Conservation (phyloP, 2,329 filamentous ascomycete genomes). For the Arachnomyces sp. region DNA sequence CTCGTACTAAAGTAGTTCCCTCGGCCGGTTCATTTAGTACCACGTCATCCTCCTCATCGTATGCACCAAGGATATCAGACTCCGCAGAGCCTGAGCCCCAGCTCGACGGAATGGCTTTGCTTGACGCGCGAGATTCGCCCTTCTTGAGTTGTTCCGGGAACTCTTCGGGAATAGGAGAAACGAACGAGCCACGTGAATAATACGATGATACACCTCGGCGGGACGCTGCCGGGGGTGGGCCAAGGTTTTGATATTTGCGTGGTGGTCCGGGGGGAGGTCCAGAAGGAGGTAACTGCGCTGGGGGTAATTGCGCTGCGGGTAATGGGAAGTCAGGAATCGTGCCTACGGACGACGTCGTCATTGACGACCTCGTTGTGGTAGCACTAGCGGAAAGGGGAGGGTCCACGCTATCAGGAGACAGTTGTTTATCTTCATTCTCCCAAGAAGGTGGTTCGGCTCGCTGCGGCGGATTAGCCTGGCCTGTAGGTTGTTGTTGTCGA, state of each 20-base stretch:
- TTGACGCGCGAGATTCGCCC: slow-evolving; percentile 61
- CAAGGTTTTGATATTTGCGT: slow-evolving; percentile 21
- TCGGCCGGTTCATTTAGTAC: slow-evolving; percentile 13
- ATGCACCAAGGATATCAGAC: slow-evolving; percentile 38
- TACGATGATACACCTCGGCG: slow-evolving; percentile 39
- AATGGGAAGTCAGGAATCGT: slow-evolving; percentile 24
- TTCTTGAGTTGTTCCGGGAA: slow-evolving; percentile 45
- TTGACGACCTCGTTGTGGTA: slow-evolving; percentile 22
- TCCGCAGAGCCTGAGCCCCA: slow-evolving; percentile 49
- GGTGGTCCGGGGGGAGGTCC: slow-evolving; percentile 15
- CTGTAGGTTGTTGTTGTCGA: slow-evolving; percentile 18
- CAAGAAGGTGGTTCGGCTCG: slow-evolving; percentile 14
- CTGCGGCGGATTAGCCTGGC: slow-evolving; percentile 21
- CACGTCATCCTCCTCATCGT: slow-evolving; percentile 18
- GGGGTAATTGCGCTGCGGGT: slow-evolving; percentile 13
- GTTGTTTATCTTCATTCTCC: slow-evolving; percentile 13
- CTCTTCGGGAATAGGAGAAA: slow-evolving; percentile 72
- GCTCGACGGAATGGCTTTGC: slow-evolving; percentile 61
- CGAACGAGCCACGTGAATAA: slow-evolving; percentile 54
- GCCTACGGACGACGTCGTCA: slow-evolving; percentile 17
- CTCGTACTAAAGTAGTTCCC: slow-evolving; percentile 20
- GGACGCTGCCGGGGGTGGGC: slow-evolving; percentile 24
- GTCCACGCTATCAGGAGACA: slow-evolving; percentile 18
- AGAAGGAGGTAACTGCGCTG: slow-evolving; percentile 15
- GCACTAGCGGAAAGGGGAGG: slow-evolving; percentile 20